Conservation (phyloP, 805 yeast species). For the Zygosaccharomyces pseudorouxii region DNA sequence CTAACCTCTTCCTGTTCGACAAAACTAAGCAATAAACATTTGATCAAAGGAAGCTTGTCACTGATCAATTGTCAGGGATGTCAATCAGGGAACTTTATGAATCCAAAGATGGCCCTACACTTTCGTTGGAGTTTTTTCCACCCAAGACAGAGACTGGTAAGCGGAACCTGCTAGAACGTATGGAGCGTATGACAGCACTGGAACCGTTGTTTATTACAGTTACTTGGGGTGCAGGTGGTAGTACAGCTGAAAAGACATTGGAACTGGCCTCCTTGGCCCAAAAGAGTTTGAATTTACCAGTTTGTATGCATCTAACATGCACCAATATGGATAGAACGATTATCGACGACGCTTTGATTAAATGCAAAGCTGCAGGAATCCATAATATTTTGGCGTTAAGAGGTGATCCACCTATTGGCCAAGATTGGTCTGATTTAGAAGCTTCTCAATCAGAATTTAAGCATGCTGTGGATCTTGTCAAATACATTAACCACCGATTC, state of each 20-base stretch:
- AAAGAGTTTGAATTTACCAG: slow-evolving; percentile 71
- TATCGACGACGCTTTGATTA: slow-evolving; percentile 71
- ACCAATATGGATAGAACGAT: slow-evolving; percentile 79
- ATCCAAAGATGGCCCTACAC: slow-evolving; percentile 50
- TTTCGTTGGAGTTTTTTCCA: slow-evolving; percentile 94
- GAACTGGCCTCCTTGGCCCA: slow-evolving; percentile 78
- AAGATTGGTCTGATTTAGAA: slow-evolving; percentile 29
- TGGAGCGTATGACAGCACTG: slow-evolving; percentile 80
- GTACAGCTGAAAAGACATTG: slow-evolving; percentile 80
- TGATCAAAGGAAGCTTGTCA: too few relatives aligned
- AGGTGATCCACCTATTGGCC: slow-evolving; percentile 90
- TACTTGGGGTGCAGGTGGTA: slow-evolving; percentile 99
- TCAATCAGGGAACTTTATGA: slow-evolving; percentile 46
- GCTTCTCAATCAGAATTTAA: slow-evolving; percentile 52
- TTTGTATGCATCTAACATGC: slow-evolving; percentile 92
- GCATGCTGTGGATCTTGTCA: slow-evolving; percentile 82
- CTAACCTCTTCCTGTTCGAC: neutral
- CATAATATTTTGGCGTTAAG: slow-evolving; percentile 86
- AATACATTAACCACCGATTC: slow-evolving; percentile 62
- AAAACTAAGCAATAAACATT: neutral
- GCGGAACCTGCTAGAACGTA: slow-evolving; percentile 76
- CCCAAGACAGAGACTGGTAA: slow-evolving; percentile 92
- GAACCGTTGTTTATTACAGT: slow-evolving; percentile 88
- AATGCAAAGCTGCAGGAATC: slow-evolving; percentile 74
- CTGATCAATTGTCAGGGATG: slow-evolving; percentile 9